These are phyloP conservation scores for Peltaster fructicola DNA, from an alignment of 2,329 filamentous ascomycete genomes.

Conservation along the genomic window DNA sequence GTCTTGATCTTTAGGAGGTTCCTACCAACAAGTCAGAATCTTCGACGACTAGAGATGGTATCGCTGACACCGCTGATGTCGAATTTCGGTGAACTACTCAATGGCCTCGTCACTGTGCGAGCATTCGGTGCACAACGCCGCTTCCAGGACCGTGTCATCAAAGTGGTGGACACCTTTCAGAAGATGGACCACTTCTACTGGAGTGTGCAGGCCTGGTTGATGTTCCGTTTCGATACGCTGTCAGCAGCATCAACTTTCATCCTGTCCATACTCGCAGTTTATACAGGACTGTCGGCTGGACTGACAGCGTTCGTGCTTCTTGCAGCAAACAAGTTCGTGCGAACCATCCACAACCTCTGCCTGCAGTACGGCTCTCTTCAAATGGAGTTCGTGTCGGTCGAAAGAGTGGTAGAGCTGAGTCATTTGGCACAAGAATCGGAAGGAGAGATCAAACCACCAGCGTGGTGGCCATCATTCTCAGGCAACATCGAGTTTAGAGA, in stretches of 20 bases:
- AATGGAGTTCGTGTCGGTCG: slow-evolving; percentile 82
- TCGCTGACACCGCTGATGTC: slow-evolving; percentile 78
- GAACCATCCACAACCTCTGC: slow-evolving; percentile 56
- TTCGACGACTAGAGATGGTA: slow-evolving; percentile 74
- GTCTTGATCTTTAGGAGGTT: slow-evolving; percentile 59
- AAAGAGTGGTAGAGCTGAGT: slow-evolving; percentile 67
- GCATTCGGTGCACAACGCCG: slow-evolving; percentile 63
- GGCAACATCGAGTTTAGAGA: slow-evolving; percentile 61
- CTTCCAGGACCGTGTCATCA: slow-evolving; percentile 65
- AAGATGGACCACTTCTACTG: slow-evolving; percentile 96
- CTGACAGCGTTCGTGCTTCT: slow-evolving; percentile 71
- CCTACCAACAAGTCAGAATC: slow-evolving; percentile 64
- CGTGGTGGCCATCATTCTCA: slow-evolving; percentile 55
- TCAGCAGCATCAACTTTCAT: slow-evolving; percentile 58
- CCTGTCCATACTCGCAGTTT: slow-evolving; percentile 57
- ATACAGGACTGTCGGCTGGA: slow-evolving; percentile 56
- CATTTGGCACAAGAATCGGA: slow-evolving; percentile 58
- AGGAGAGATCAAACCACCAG: slow-evolving; percentile 51
- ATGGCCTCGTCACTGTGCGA: slow-evolving; percentile 71
- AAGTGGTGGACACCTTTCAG: slow-evolving; percentile 73
- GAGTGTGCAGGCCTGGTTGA: slow-evolving; percentile 68
- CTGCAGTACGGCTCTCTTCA: slow-evolving; percentile 68
- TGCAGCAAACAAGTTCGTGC: slow-evolving; percentile 50
- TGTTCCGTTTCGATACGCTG: slow-evolving; percentile 57
- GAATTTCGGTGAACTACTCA: slow-evolving; percentile 75